Conservation (phyloP, 495 filamentous ascomycete genomes). For the Lasiosphaeria hispida region DNA sequence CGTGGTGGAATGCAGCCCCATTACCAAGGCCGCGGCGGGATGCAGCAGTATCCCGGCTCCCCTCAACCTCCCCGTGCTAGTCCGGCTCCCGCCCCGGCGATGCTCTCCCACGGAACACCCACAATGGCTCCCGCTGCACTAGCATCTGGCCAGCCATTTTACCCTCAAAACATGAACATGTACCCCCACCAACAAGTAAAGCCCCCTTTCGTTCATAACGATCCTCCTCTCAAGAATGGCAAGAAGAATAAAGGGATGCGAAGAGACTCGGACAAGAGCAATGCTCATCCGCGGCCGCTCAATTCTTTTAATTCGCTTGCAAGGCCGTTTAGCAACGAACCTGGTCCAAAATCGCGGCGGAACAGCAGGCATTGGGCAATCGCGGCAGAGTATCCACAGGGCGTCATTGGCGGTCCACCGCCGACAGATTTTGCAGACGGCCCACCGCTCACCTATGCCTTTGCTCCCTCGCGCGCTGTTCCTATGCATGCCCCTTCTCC, state of each 20-base stretch:
- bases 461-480: constrained; percentile 30
- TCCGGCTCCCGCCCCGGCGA: constrained; percentile 65
- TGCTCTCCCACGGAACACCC: constrained; percentile 60
- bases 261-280: constrained; percentile 44
- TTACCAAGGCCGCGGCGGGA: constrained; percentile 59
- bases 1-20: constrained; percentile 66
- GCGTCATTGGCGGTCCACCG: constrained; percentile 20
- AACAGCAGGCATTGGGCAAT: constrained; percentile 42
- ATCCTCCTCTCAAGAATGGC: constrained; percentile 28
- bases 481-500: constrained; percentile 39
- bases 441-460: constrained; percentile 23
- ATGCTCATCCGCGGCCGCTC: constrained; percentile 35
- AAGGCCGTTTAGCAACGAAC: constrained; percentile 22
- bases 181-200: constrained; percentile 58
- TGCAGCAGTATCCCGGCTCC: constrained; percentile 62
- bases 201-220: constrained; percentile 49
- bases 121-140: constrained; percentile 60
- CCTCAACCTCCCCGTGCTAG: constrained; percentile 63
- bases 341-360: constrained; percentile 32
- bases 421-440: constrained; percentile 26
- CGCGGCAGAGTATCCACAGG: constrained; percentile 22
- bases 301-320: constrained; percentile 26
- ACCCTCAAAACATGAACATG: constrained; percentile 52
- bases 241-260: constrained; percentile 42
- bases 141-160: constrained; percentile 59